A percentile compares a stretch with the other conserved stretches of the same genome.
Evolutionary conservation across 768 basidiomycete genomes (phyloP).

Genomic region (Termitomyces sp.): DNA sequence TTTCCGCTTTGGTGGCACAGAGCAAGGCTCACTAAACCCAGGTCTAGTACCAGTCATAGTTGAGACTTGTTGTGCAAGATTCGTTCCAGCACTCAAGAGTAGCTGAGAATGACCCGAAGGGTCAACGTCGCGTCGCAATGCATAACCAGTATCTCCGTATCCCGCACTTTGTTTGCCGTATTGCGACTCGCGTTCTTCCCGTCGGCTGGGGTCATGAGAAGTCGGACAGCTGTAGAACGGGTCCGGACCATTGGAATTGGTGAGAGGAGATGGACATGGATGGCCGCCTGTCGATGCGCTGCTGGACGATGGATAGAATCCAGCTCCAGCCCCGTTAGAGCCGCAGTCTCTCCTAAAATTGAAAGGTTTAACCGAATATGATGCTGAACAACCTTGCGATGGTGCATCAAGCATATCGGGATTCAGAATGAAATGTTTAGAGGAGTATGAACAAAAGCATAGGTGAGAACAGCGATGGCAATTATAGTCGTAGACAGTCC

Average conservation of each 20-base stretch:
- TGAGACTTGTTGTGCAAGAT: background rate
- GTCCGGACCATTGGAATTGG: slow-evolving; percentile 2
- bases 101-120: background rate
- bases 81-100: background rate
- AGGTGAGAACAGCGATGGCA: background rate
- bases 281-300: background rate
- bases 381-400: background rate
- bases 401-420: background rate
- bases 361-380: background rate
- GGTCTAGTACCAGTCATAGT: background rate
- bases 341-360: background rate
- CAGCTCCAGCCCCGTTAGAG: background rate
- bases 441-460: background rate
- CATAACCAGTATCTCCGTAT: background rate
- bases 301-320: background rate
- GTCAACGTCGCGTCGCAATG: slow-evolving; percentile 6
- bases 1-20: slow-evolving; percentile 28
- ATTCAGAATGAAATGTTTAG: background rate
- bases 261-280: background rate
- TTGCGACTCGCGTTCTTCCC: background rate
- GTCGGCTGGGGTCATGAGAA: background rate
- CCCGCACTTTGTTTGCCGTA: background rate
- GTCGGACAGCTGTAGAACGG: slow-evolving; percentile 1
- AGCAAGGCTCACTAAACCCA: background rate
- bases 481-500: background rate